Evolutionary conservation across 306 rosid species (phyloP).

Genomic region (Gillenia trifoliata): DNA sequence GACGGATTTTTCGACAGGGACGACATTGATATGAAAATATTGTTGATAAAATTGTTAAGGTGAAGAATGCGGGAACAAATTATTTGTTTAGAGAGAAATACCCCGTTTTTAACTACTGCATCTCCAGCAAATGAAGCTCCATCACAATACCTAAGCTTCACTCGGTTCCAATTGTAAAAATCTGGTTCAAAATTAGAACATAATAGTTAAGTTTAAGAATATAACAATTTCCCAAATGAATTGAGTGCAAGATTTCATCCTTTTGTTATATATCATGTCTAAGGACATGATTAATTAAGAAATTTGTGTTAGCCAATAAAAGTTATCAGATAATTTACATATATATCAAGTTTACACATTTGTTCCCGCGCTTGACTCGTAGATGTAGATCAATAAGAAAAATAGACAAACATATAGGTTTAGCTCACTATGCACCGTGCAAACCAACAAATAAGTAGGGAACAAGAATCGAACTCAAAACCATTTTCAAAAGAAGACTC

Average conservation of each 20-base stretch:
- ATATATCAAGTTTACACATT: too few species aligned
- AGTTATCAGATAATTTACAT: too few species aligned
- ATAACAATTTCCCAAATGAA: not conserved
- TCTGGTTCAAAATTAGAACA: constrained; percentile 41
- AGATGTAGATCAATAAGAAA: too few species aligned
- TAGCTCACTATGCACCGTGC: too few species aligned
- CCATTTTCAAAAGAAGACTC: too few species aligned
- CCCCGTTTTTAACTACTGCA: constrained; percentile 37
- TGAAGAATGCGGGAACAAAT: not conserved
- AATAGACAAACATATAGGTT: too few species aligned
- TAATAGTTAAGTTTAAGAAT: not conserved
- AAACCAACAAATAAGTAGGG: not conserved
- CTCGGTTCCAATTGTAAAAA: constrained; percentile 98
- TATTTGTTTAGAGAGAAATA: not conserved
- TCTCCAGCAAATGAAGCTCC: constrained; percentile 95
- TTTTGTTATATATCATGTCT: too few species aligned
- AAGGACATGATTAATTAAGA: too few species aligned
- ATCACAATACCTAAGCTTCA: constrained; percentile 91
- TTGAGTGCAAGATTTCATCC: not conserved
- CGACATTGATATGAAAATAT: not conserved
- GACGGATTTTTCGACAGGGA: not conserved
- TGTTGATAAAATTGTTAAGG: not conserved
- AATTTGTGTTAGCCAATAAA: too few species aligned
- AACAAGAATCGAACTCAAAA: not conserved
- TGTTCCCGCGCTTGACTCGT: too few species aligned